Conservation (phyloP, 306 rosid genomes). For the Crotalaria pallida region DNA sequence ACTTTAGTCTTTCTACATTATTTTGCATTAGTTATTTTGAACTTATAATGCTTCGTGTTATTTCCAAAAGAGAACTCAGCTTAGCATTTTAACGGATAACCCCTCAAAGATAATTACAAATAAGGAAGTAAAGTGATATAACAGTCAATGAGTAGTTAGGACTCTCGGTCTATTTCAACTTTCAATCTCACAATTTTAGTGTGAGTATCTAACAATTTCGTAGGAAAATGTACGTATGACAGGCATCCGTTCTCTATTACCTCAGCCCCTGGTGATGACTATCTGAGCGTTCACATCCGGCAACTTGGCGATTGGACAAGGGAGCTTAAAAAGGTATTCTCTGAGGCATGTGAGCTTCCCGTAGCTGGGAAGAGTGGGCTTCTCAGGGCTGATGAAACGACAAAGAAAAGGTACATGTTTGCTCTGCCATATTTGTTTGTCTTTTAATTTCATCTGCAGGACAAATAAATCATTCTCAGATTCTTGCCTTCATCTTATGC, state of each 20-base stretch:
- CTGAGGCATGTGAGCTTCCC: slow-evolving; percentile 91
- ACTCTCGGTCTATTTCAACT: slow-evolving; percentile 1
- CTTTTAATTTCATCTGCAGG: neutral
- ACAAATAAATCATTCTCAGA: neutral
- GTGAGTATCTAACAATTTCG: neutral
- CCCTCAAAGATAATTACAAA: neutral
- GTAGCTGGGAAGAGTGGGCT: slow-evolving; percentile 92
- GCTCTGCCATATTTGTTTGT: neutral
- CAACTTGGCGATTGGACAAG: slow-evolving; percentile 99
- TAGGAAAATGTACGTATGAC: slow-evolving; percentile 23
- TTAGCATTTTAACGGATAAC: neutral
- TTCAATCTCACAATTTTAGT: neutral
- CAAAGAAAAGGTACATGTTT: slow-evolving; percentile 64
- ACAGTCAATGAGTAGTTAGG: neutral
- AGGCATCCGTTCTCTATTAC: slow-evolving; percentile 99
- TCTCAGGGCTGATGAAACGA: slow-evolving; percentile 95
- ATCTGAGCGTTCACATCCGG: slow-evolving; percentile 93
- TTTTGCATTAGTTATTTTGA: neutral
- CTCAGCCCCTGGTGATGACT: slow-evolving; percentile 95
- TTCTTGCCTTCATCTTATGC: neutral
- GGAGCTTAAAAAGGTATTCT: slow-evolving; percentile 88
- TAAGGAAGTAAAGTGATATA: neutral
- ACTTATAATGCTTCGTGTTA: neutral
- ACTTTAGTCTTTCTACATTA: neutral
- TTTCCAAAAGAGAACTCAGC: too few relatives aligned